Conservation (phyloP, 495 filamentous ascomycete genomes). For the Tuber microsphaerosporum region DNA sequence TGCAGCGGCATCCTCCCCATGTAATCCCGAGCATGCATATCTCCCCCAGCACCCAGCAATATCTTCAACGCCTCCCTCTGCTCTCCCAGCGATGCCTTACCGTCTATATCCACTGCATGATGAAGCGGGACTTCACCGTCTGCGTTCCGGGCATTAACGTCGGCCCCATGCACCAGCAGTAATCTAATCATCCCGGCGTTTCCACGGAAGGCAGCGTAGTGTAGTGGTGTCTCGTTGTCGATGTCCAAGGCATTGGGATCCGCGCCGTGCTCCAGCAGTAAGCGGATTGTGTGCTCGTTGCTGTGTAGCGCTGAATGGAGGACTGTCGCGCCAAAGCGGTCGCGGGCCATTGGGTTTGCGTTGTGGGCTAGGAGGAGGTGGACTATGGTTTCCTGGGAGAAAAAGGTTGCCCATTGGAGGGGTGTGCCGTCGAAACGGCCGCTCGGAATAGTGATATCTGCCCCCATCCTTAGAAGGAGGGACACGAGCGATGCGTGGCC, state of each 20-base stretch:
- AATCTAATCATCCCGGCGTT: slow-evolving; percentile 10
- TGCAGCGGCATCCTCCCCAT: slow-evolving; percentile 27
- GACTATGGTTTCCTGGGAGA: slow-evolving; percentile 2
- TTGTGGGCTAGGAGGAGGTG: background rate
- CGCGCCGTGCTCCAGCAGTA: background rate
- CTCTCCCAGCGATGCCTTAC: background rate
- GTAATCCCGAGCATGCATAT: slow-evolving; percentile 10
- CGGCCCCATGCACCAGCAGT: slow-evolving; percentile 10
- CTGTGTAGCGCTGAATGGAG: background rate
- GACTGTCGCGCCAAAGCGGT: background rate
- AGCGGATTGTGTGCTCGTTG: background rate
- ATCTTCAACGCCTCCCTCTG: background rate
- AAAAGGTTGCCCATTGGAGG: background rate
- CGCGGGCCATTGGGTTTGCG: background rate
- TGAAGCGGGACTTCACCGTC: slow-evolving; percentile 13
- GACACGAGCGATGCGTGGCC: background rate
- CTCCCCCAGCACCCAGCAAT: background rate
- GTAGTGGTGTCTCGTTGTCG: slow-evolving; percentile 9
- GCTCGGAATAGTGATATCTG: background rate
- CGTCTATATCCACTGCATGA: slow-evolving; percentile 3
- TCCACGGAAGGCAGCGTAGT: slow-evolving; percentile 16
- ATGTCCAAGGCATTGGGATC: background rate
- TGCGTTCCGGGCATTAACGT: slow-evolving; percentile 1
- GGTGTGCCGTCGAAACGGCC: background rate
- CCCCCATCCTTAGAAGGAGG: background rate